phyloP scores from a whole-genome alignment of 805 yeast genomes.

The Candida ascalaphidarum region DNA sequence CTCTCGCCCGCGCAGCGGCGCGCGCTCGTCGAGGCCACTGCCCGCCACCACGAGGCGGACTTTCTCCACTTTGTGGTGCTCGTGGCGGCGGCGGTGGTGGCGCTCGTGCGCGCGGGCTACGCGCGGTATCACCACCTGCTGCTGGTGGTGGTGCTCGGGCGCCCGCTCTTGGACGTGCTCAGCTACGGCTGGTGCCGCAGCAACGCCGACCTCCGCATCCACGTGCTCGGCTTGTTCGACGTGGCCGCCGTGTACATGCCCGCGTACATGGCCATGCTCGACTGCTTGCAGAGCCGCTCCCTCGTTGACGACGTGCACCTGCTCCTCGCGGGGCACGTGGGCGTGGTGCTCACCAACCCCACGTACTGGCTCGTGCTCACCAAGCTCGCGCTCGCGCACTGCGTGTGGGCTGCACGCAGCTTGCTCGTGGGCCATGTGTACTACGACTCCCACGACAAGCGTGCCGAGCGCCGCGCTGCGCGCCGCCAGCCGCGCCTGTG shows the following conservation, averaged over 20 bases:
- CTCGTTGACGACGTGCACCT: too few species aligned
- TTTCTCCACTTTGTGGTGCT: constrained; percentile 19
- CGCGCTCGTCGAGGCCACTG: too few species aligned
- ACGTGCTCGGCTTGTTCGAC: constrained; percentile 32
- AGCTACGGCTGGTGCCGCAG: constrained; percentile 41
- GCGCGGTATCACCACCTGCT: constrained; percentile 1
- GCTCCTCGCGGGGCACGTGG: neutral
- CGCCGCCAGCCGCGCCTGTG: too few species aligned
- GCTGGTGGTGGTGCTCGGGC: constrained; percentile 1
- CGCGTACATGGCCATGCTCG: too few species aligned
- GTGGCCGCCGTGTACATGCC: constrained; percentile 39
- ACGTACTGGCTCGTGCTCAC: too few species aligned
- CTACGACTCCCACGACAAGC: too few species aligned
- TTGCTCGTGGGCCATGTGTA: too few species aligned
- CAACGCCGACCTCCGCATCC: constrained; percentile 30
- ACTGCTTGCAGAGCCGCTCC: too few species aligned
- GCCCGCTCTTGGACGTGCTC: too few species aligned
- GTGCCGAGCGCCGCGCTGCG: too few species aligned
- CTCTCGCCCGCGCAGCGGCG: constrained; percentile 7
- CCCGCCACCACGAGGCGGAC: constrained; percentile 9
- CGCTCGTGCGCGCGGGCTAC: constrained; percentile 8
- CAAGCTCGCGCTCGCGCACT: too few species aligned
- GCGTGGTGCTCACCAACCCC: neutral
- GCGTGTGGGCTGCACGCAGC: too few species aligned
- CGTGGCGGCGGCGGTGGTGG: constrained; percentile 15